Evolutionary conservation across 2,329 filamentous ascomycete genomes (phyloP).

Genomic region (Aureobasidium sp.): DNA sequence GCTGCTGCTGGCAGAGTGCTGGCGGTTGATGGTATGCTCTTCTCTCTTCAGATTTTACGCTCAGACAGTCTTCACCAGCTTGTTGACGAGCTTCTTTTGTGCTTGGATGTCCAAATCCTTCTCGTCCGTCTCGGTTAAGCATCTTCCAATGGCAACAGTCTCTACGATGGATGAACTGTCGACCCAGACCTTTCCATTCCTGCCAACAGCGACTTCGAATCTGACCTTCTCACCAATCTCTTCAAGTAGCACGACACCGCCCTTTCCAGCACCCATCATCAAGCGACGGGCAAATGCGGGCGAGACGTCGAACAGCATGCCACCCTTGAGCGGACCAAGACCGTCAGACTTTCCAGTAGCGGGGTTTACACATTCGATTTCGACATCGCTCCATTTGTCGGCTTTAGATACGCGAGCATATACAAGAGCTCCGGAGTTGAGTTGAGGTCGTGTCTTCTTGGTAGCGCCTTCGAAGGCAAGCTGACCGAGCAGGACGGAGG

Average conservation of each 20-base stretch:
- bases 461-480: slow-evolving; percentile 89
- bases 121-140: slow-evolving; percentile 71
- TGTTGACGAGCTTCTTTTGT: slow-evolving; percentile 64
- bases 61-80: slow-evolving; percentile 52
- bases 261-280: slow-evolving; percentile 55
- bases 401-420: slow-evolving; percentile 78
- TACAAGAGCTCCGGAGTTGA: slow-evolving; percentile 68
- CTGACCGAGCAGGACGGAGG: slow-evolving; percentile 66
- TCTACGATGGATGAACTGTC: slow-evolving; percentile 67
- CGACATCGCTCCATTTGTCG: slow-evolving; percentile 77
- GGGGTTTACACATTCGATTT: slow-evolving; percentile 82
- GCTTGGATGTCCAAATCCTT: slow-evolving; percentile 54
- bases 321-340: slow-evolving; percentile 72
- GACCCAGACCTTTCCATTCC: slow-evolving; percentile 90
- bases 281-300: slow-evolving; percentile 74
- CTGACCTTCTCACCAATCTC: slow-evolving; percentile 73
- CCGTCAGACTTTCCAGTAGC: slow-evolving; percentile 84
- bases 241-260: slow-evolving; percentile 66
- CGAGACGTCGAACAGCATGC: slow-evolving; percentile 79
- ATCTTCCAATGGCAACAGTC: slow-evolving; percentile 70
- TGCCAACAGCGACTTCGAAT: slow-evolving; percentile 89
- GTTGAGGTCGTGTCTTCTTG: slow-evolving; percentile 80
- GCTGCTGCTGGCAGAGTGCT: not conserved
- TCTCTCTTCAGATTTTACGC: not conserved
- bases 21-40: not conserved